phyloP scores from a whole-genome alignment of 169 alveolate genomes.

The Plasmodium yoelii region DNA sequence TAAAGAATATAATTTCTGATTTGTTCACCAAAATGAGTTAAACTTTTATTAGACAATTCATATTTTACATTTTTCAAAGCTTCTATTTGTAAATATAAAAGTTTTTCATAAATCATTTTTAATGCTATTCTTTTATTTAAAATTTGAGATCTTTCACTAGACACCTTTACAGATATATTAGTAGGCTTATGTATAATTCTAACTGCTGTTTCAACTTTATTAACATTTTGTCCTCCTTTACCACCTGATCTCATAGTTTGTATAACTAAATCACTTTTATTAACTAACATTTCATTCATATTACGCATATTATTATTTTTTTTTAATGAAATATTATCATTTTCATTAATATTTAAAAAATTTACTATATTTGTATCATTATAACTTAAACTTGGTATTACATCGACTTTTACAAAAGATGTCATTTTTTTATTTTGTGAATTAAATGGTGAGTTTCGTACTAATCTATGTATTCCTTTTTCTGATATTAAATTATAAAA shows the following conservation, averaged over 20 bases:
- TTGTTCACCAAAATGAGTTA: slow-evolving; percentile 73
- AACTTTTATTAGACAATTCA: slow-evolving; percentile 57
- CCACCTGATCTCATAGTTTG: slow-evolving; percentile 95
- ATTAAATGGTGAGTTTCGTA: slow-evolving; percentile 82
- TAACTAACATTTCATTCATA: slow-evolving; percentile 77
- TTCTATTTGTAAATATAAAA: slow-evolving; percentile 67
- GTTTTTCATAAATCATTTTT: slow-evolving; percentile 79
- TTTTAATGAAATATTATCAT: not conserved
- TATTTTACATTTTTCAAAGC: slow-evolving; percentile 54
- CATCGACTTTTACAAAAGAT: slow-evolving; percentile 84
- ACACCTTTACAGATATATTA: slow-evolving; percentile 89
- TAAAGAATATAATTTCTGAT: slow-evolving; percentile 68
- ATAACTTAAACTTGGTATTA: slow-evolving; percentile 81
- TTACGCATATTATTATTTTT: slow-evolving; percentile 28
- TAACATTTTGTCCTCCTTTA: slow-evolving; percentile 97
- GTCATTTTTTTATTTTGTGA: slow-evolving; percentile 82
- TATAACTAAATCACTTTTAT: slow-evolving; percentile 88
- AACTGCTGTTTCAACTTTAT: slow-evolving; percentile 95
- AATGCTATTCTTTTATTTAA: slow-evolving; percentile 83
- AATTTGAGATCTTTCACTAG: slow-evolving; percentile 83
- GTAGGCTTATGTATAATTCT: slow-evolving; percentile 95
- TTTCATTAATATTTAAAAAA: slow-evolving; percentile 62
- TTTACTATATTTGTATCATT: slow-evolving; percentile 78
- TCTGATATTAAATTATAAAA: slow-evolving; percentile 82
- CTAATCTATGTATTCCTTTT: slow-evolving; percentile 85